Evolutionary conservation across 2,329 filamentous ascomycete genomes (phyloP).

Genomic region (Aureobasidium leucospermi): DNA sequence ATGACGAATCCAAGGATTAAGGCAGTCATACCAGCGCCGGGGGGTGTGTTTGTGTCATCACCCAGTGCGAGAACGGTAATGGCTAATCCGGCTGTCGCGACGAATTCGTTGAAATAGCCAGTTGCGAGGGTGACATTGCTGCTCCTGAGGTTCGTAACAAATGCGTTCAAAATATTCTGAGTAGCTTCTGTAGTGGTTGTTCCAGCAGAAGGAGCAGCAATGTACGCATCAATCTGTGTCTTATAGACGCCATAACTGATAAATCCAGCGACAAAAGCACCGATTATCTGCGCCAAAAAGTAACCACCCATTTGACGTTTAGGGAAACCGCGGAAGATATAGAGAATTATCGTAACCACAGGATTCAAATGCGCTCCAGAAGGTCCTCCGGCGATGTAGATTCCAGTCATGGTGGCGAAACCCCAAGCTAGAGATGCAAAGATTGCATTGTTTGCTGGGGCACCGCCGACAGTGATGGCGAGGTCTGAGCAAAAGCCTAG

Average conservation of each 20-base stretch:
- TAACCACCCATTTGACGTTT: constrained; percentile 45
- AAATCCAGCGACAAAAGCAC: constrained; percentile 43
- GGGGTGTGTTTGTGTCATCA: constrained; percentile 26
- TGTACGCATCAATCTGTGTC: constrained; percentile 29
- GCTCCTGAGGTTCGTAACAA: constrained; percentile 18
- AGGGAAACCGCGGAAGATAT: constrained; percentile 45
- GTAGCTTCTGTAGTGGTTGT: constrained; percentile 35
- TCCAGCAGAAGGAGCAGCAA: constrained; percentile 23
- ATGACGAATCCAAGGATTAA: constrained; percentile 42
- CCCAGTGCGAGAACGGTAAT: constrained; percentile 34
- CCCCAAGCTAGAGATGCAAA: constrained; percentile 38
- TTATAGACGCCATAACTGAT: constrained; percentile 40
- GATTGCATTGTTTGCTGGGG: constrained; percentile 20
- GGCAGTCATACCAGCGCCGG: constrained; percentile 45
- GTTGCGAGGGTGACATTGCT: constrained; percentile 25
- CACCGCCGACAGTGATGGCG: not conserved
- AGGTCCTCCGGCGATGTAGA: constrained; percentile 35
- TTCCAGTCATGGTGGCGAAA: constrained; percentile 39
- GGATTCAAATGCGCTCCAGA: constrained; percentile 44
- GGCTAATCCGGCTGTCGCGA: constrained; percentile 35
- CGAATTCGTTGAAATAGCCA: constrained; percentile 45
- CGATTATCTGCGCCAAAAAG: constrained; percentile 46
- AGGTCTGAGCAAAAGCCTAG: constrained; percentile 9
- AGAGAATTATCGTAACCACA: constrained; percentile 36
- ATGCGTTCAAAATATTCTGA: constrained; percentile 30